phyloP scores from a whole-genome alignment of 495 filamentous ascomycete genomes.

The Penicillium paradoxum region DNA sequence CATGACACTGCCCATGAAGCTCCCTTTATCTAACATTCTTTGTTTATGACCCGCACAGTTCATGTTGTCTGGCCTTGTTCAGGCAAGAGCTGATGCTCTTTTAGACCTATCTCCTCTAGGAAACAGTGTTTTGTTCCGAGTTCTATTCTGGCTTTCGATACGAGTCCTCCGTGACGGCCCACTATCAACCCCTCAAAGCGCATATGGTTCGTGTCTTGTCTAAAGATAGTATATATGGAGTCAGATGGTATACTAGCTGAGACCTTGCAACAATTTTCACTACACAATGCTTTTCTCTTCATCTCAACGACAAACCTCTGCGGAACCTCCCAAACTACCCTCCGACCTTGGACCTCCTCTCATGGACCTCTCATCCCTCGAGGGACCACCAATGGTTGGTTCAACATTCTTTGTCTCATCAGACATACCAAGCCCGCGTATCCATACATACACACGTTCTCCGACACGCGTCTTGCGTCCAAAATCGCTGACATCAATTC shows the following conservation, averaged over 20 bases:
- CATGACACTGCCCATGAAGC: not conserved
- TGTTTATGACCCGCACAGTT: not conserved
- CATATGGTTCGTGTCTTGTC: conserved; percentile 14
- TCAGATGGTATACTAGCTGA: not conserved
- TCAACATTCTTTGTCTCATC: conserved; percentile 4
- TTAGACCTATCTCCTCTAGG: not conserved
- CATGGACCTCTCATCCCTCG: conserved; percentile 39
- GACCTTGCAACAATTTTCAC: not conserved
- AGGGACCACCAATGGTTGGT: conserved; percentile 32
- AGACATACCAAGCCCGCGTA: not conserved
- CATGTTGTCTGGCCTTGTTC: not conserved
- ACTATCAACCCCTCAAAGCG: conserved; percentile 7
- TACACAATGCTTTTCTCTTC: conserved; percentile 1
- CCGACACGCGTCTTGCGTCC: conserved; percentile 11
- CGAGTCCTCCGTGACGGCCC: conserved; percentile 14
- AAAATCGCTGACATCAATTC: conserved; percentile 17
- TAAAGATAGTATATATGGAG: conserved; percentile 6
- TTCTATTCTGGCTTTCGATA: conserved; percentile 8
- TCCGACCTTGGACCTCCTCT: not conserved
- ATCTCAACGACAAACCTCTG: not conserved
- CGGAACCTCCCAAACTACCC: not conserved
- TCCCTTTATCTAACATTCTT: not conserved
- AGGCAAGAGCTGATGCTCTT: not conserved
- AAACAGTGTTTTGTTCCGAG: not conserved
- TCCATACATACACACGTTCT: conserved; percentile 6